Percentiles rank a stretch among this genome's conserved stretches.
phyloP scores from a whole-genome alignment of 2,329 filamentous ascomycete genomes.

The Calonectria henricotiae region DNA sequence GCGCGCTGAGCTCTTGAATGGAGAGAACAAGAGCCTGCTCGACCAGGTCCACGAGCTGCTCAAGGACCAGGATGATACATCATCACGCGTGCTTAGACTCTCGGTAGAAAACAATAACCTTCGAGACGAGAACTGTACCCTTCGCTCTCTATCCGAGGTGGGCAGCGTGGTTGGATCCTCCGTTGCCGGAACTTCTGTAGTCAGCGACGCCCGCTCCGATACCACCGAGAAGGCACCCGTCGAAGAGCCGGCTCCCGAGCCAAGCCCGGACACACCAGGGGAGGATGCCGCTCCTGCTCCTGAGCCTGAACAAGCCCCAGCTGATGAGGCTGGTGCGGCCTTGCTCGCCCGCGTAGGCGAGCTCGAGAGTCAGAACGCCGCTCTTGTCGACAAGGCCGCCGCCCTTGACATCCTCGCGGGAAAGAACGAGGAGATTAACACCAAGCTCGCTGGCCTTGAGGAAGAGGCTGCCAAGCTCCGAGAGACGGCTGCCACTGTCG shows the following conservation, averaged over 20 bases:
- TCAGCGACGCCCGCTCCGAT: constrained; percentile 46
- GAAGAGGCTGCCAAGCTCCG: constrained; percentile 36
- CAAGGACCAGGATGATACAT: constrained; percentile 48
- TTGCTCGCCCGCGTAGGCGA: constrained; percentile 33
- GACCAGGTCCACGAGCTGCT: constrained; percentile 45
- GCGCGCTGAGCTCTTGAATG: constrained; percentile 44
- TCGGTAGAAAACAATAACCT: constrained; percentile 47
- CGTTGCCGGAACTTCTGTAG: constrained; percentile 30
- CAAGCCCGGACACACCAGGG: constrained; percentile 21
- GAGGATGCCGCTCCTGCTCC: constrained; percentile 26
- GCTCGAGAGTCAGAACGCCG: constrained; percentile 36
- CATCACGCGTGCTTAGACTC: constrained; percentile 48
- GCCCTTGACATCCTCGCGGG: constrained; percentile 39
- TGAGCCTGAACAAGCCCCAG: constrained; percentile 27
- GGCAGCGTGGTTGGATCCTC: constrained; percentile 46
- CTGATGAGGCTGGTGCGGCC: constrained; percentile 30
- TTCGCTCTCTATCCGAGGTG: constrained; percentile 44
- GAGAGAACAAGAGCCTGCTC: constrained; percentile 43
- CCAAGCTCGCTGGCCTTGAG: constrained; percentile 44
- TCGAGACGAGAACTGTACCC: constrained; percentile 47
- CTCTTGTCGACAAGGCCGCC: constrained; percentile 45
- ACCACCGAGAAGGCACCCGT: constrained; percentile 49
- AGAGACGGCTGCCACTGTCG: constrained; percentile 26
- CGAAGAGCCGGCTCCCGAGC: constrained; percentile 32
- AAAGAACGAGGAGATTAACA: constrained; percentile 43